Evolutionary conservation across 805 yeast species (phyloP).

Genomic region (Saccharomycopsis fermentans): DNA sequence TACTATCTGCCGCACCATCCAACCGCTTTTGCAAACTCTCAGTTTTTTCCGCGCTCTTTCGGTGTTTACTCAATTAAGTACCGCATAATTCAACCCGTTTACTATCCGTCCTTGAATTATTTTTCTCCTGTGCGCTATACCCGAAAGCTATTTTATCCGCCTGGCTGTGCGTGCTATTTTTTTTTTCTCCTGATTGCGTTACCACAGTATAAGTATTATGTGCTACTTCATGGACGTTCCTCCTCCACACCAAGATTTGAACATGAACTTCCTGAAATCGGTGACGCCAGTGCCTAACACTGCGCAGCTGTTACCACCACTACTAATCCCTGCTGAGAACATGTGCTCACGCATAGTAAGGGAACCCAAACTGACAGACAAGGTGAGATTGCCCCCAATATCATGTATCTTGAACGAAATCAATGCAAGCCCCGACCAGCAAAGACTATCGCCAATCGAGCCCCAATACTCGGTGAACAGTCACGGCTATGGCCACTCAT

Average conservation of each 20-base stretch:
- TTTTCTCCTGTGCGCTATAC: background rate
- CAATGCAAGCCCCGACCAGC: background rate
- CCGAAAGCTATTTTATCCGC: background rate
- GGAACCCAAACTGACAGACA: background rate
- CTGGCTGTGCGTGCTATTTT: no score
- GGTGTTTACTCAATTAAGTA: background rate
- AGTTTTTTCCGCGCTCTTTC: background rate
- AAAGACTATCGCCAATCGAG: background rate
- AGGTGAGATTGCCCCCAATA: background rate
- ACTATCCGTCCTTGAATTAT: background rate
- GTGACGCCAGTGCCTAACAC: background rate
- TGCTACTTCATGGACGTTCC: slow-evolving; percentile 1
- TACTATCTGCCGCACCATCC: background rate
- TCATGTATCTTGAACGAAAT: background rate
- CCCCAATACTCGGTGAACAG: background rate
- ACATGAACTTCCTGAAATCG: background rate
- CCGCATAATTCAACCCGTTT: background rate
- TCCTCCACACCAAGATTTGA: background rate
- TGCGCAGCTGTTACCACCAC: background rate
- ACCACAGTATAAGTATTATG: background rate
- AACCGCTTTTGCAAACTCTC: background rate
- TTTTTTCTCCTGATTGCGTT: no score
- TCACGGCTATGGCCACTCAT: background rate
- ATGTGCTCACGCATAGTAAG: background rate
- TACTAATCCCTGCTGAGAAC: background rate